phyloP scores from a whole-genome alignment of 2,329 filamentous ascomycete species.

The Tolypocladium ophioglossoides region DNA sequence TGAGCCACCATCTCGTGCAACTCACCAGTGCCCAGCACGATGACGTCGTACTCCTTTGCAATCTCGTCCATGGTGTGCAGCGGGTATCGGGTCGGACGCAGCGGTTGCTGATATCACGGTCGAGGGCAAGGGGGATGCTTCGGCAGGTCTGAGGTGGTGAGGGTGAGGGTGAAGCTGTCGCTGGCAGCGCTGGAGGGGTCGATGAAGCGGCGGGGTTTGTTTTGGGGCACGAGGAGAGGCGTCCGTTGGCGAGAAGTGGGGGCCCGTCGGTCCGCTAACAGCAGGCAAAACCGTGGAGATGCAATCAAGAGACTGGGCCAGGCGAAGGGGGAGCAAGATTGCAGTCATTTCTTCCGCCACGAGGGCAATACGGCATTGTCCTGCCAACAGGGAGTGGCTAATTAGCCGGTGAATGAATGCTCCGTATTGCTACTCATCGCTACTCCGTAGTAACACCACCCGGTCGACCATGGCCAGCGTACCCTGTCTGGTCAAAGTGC shows the following conservation, averaged over 20 bases:
- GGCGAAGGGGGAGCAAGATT: background rate
- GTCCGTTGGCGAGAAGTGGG: constrained; percentile 13
- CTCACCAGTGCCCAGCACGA: constrained; percentile 95
- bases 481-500: background rate
- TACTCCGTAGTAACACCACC: background rate
- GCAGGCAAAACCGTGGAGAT: background rate
- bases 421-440: background rate
- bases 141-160: background rate
- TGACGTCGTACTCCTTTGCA: constrained; percentile 94
- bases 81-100: constrained; percentile 2
- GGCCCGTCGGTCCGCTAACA: background rate
- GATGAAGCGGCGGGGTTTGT: constrained; percentile 18
- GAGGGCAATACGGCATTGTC: background rate
- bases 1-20: constrained; percentile 7
- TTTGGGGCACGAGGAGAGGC: constrained; percentile 8
- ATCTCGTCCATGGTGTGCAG: constrained; percentile 80
- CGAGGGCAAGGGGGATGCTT: constrained; percentile 1
- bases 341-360: background rate
- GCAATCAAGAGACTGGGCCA: background rate
- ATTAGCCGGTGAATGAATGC: background rate
- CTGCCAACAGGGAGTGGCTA: background rate
- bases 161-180: background rate
- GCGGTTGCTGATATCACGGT: constrained; percentile 5
- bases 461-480: background rate
- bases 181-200: constrained; percentile 11